Percentiles rank a stretch among this genome's conserved stretches.
These are phyloP conservation scores for Didymella pinodella DNA, from an alignment of 2,329 filamentous ascomycete species.

Conservation along the genomic window DNA sequence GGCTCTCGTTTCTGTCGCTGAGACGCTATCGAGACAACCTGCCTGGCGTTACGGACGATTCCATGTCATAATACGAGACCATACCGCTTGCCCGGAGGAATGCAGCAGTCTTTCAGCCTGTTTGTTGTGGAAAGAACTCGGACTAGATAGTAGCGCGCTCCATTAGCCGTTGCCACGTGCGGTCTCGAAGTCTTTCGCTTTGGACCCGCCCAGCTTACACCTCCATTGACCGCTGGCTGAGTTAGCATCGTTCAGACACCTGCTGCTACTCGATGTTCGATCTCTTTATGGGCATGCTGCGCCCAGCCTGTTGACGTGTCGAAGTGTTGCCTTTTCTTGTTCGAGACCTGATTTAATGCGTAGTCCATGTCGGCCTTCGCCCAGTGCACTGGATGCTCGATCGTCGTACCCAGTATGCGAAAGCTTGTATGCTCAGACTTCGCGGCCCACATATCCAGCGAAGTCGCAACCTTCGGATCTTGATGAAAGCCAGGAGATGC, in stretches of 20 bases:
- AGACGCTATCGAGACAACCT: conserved; percentile 3
- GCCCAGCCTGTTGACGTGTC: background rate
- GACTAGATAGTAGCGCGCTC: conserved; percentile 1
- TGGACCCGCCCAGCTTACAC: background rate
- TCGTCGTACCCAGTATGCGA: background rate
- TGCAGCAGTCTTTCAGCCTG: background rate
- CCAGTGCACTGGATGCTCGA: background rate
- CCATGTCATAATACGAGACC: background rate
- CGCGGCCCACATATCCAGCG: background rate
- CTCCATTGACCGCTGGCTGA: background rate
- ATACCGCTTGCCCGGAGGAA: background rate
- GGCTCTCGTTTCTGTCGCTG: background rate
- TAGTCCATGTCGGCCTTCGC: background rate
- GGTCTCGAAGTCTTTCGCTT: background rate
- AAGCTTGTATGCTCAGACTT: background rate
- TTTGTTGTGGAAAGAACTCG: background rate
- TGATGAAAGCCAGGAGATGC: background rate
- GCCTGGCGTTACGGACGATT: conserved; percentile 4
- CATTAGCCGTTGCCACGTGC: background rate
- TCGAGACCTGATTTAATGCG: background rate
- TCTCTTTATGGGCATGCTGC: background rate
- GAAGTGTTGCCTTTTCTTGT: background rate
- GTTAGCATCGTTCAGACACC: background rate
- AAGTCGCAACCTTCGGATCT: background rate
- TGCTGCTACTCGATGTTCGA: background rate